Conservation (phyloP, 1,284 basidiomycete species). For the Pulveroboletus ridleyi region DNA sequence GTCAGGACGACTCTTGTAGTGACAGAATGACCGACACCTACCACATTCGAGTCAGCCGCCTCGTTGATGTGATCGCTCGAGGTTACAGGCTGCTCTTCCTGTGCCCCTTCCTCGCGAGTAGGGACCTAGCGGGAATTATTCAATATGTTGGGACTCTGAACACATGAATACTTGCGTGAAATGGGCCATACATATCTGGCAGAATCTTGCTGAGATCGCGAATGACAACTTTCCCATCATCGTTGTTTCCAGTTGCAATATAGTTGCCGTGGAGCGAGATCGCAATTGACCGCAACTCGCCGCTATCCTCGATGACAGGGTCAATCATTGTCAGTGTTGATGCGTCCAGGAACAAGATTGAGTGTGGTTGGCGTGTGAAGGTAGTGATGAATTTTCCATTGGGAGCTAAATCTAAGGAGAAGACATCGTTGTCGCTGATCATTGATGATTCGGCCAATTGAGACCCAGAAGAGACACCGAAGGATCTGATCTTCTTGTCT, state of each 20-base stretch:
- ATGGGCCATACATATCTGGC: not conserved
- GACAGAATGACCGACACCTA: not conserved
- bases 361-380: not conserved
- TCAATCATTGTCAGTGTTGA: not conserved
- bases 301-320: not conserved
- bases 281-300: not conserved
- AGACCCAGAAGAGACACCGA: not conserved
- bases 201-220: not conserved
- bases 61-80: not conserved
- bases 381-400: not conserved
- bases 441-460: not conserved
- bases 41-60: not conserved
- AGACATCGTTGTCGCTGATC: no score
- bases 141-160: no score
- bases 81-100: not conserved
- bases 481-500: not conserved
- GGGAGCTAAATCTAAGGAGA: not conserved
- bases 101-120: not conserved
- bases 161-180: not conserved
- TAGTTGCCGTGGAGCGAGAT: not conserved
- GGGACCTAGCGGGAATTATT: not conserved
- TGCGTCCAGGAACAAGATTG: not conserved
- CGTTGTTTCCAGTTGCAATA: not conserved
- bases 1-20: not conserved
- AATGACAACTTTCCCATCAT: not conserved